Conservation (phyloP, 2,329 filamentous ascomycete species). For the Venturia effusa region DNA sequence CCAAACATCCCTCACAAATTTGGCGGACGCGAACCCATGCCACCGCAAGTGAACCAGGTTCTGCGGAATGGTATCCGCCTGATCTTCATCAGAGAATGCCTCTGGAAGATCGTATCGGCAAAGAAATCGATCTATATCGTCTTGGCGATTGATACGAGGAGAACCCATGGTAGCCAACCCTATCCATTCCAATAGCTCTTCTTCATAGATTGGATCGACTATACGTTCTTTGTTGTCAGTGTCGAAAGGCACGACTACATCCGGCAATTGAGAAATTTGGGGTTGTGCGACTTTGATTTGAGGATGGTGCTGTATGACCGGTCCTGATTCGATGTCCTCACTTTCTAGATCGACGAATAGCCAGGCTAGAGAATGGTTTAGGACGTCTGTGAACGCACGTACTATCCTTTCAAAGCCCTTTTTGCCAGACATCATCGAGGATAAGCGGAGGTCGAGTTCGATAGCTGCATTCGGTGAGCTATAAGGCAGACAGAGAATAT, state of each 20-base stretch:
- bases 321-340: constrained; percentile 22
- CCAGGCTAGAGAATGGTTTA: constrained; percentile 61
- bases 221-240: constrained; percentile 13
- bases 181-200: constrained; percentile 64
- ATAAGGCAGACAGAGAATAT: background rate
- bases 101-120: constrained; percentile 54
- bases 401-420: constrained; percentile 69
- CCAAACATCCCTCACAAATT: constrained; percentile 22
- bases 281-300: constrained; percentile 16
- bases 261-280: constrained; percentile 16
- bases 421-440: constrained; percentile 73
- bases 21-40: constrained; percentile 31
- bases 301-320: constrained; percentile 15
- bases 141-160: constrained; percentile 46
- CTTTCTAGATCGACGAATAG: constrained; percentile 56
- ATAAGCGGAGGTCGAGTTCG: constrained; percentile 60
- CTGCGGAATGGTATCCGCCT: constrained; percentile 5
- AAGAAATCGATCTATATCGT: constrained; percentile 57
- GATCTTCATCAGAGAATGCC: constrained; percentile 14
- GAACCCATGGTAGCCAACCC: constrained; percentile 56
- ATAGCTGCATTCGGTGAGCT: constrained; percentile 46
- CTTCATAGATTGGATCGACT: constrained; percentile 34
- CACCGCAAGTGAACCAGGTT: constrained; percentile 29
- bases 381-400: constrained; percentile 68
- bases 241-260: constrained; percentile 20